These are phyloP conservation scores for Domatiomyces globalis DNA, from an alignment of 2,329 filamentous ascomycete genomes.

Conservation along the genomic window DNA sequence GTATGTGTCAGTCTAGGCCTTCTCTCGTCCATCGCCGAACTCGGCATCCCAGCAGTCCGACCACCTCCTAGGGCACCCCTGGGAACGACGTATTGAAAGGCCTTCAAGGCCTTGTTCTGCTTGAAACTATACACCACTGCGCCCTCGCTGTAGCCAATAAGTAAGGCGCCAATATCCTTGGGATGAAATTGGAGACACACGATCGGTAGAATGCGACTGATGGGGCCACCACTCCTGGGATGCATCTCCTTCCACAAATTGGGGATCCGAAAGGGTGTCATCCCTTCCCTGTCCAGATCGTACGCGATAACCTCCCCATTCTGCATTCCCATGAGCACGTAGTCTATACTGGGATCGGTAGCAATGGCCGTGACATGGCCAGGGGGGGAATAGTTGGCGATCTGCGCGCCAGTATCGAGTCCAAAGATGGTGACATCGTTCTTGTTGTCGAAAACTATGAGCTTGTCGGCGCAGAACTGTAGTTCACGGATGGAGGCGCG, in stretches of 20 bases:
- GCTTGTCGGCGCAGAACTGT: slow-evolving; percentile 73
- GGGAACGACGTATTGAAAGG: slow-evolving; percentile 70
- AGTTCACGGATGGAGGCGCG: slow-evolving; percentile 61
- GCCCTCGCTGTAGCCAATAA: slow-evolving; percentile 83
- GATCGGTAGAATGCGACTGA: slow-evolving; percentile 49
- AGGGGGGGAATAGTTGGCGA: slow-evolving; percentile 60
- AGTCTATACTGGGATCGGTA: slow-evolving; percentile 84
- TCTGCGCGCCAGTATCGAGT: slow-evolving; percentile 51
- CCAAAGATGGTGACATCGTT: slow-evolving; percentile 80
- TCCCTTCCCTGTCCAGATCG: slow-evolving; percentile 67
- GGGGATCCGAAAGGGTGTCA: slow-evolving; percentile 66
- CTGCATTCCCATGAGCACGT: slow-evolving; percentile 71
- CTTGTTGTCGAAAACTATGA: slow-evolving; percentile 70
- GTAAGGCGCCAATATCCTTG: slow-evolving; percentile 74
- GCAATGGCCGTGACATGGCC: slow-evolving; percentile 60
- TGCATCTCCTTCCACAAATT: slow-evolving; percentile 68
- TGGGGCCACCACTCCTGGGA: slow-evolving; percentile 27
- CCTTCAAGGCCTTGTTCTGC: slow-evolving; percentile 63
- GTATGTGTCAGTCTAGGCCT: slow-evolving; percentile 67
- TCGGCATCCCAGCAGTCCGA: slow-evolving; percentile 46
- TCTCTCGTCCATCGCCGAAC: slow-evolving; percentile 44
- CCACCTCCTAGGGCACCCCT: slow-evolving; percentile 63
- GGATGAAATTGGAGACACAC: slow-evolving; percentile 76
- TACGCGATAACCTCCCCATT: slow-evolving; percentile 78
- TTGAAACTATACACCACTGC: slow-evolving; percentile 91